Conservation (phyloP, 2,329 filamentous ascomycete species). For the Fusarium sp. region DNA sequence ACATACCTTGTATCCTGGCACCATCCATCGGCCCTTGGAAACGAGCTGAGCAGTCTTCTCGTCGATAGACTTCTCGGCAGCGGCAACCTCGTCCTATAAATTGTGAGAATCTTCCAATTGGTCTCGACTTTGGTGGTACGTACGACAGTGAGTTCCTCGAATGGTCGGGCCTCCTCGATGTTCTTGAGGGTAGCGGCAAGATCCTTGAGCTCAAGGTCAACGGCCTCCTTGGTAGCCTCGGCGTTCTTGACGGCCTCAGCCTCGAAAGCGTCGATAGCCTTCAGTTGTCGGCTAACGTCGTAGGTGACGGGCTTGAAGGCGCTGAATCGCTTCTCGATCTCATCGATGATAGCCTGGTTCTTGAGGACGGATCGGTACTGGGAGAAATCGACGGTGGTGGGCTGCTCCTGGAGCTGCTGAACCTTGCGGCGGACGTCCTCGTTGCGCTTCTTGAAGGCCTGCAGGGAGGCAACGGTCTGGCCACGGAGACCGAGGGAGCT, state of each 20-base stretch:
- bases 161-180: slow-evolving; percentile 94
- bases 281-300: slow-evolving; percentile 92
- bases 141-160: slow-evolving; percentile 97
- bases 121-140: slow-evolving; percentile 54
- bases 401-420: slow-evolving; percentile 81
- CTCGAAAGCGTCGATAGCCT: slow-evolving; percentile 98
- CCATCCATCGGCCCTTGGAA: slow-evolving; percentile 97
- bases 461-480: slow-evolving; percentile 89
- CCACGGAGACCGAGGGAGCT: slow-evolving; percentile 95
- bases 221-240: slow-evolving; percentile 94
- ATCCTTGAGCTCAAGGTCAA: slow-evolving; percentile 94
- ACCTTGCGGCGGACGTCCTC: slow-evolving; percentile 97
- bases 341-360: slow-evolving; percentile 94
- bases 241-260: slow-evolving; percentile 96
- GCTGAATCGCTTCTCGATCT: slow-evolving; percentile 96
- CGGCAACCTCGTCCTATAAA: slow-evolving; percentile 87
- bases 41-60: slow-evolving; percentile 95
- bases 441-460: slow-evolving; percentile 99
- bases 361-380: slow-evolving; percentile 93
- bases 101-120: slow-evolving; percentile 39
- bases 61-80: slow-evolving; percentile 95
- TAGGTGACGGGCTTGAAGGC: slow-evolving; percentile 93
- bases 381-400: slow-evolving; percentile 89
- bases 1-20: slow-evolving; percentile 97
- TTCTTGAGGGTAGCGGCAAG: slow-evolving; percentile 95